A percentile compares a stretch with the other conserved stretches of the same genome.
These are phyloP conservation scores for Irpex lacteus DNA, from an alignment of 1,284 basidiomycete genomes.

Conservation along the genomic window DNA sequence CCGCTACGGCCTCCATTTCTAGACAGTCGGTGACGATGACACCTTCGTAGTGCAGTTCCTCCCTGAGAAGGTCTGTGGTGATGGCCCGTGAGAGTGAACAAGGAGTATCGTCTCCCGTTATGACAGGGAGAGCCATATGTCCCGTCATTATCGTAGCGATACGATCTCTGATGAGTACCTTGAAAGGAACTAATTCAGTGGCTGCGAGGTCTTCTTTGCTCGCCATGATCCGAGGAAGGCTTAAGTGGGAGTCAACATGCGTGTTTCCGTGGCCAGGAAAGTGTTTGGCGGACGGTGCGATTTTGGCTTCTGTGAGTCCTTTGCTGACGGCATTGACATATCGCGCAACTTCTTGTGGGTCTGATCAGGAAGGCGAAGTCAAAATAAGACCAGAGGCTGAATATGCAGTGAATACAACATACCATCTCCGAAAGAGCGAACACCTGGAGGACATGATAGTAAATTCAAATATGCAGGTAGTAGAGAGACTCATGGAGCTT, in stretches of 20 bases:
- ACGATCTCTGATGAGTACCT: constrained; percentile 35
- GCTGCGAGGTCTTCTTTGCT: constrained; percentile 35
- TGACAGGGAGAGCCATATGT: constrained; percentile 62
- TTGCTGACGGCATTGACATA: constrained; percentile 46
- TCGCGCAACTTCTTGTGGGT: constrained; percentile 46
- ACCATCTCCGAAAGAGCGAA: constrained; percentile 71
- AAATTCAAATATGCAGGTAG: constrained; percentile 1
- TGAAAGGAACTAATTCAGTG: constrained; percentile 61
- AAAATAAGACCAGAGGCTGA: neutral
- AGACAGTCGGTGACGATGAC: constrained; percentile 67
- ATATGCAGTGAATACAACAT: constrained; percentile 6
- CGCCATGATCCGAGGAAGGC: constrained; percentile 58
- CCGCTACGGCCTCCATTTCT: constrained; percentile 67
- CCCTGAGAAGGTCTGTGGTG: constrained; percentile 51
- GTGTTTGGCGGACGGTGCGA: constrained; percentile 65
- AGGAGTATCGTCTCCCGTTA: constrained; percentile 51
- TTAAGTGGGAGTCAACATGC: constrained; percentile 67
- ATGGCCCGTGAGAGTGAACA: constrained; percentile 53
- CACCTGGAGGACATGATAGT: constrained; percentile 36
- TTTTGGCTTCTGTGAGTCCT: constrained; percentile 44
- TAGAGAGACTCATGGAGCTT: neutral
- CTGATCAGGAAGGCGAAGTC: constrained; percentile 28
- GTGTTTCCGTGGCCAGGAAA: constrained; percentile 76
- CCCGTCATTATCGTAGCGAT: constrained; percentile 66
- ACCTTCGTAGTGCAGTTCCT: constrained; percentile 46